A percentile compares a stretch with the other conserved stretches of the same genome.
These are phyloP conservation scores for Penicillium robsamsonii DNA, from an alignment of 495 filamentous ascomycete genomes.

Conservation along the genomic window DNA sequence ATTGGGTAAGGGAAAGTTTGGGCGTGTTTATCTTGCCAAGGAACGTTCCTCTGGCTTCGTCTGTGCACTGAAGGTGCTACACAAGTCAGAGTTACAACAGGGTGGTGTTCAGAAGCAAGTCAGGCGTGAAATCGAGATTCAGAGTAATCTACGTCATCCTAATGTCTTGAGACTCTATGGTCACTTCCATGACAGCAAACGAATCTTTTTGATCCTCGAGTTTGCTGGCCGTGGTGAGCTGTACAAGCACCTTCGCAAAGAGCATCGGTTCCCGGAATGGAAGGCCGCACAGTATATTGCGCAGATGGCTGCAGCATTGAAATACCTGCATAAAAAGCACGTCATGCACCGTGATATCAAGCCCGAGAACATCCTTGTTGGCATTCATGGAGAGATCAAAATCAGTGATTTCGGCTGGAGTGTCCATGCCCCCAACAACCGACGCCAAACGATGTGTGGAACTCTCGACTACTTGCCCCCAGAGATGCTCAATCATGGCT, in stretches of 20 bases:
- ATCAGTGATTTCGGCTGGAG: constrained; percentile 99
- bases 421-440: constrained; percentile 94
- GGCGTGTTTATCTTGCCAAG: constrained; percentile 90
- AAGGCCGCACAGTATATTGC: constrained; percentile 95
- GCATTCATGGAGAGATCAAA: constrained; percentile 97
- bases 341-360: constrained; percentile 99
- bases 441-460: constrained; percentile 92
- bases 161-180: constrained; percentile 93
- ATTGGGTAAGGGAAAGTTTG: constrained; percentile 96
- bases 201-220: constrained; percentile 93
- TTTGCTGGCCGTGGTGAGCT: constrained; percentile 94
- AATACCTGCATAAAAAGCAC: constrained; percentile 94
- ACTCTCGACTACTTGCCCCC: constrained; percentile 96
- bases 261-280: constrained; percentile 89
- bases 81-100: constrained; percentile 90
- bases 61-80: constrained; percentile 93
- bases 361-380: constrained; percentile 96
- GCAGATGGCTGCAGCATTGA: constrained; percentile 94
- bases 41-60: constrained; percentile 88
- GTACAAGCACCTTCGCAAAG: constrained; percentile 92
- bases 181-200: constrained; percentile 95
- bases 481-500: constrained; percentile 87
- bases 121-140: constrained; percentile 95
- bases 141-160: constrained; percentile 92
- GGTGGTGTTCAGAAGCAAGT: constrained; percentile 97